phyloP scores from a whole-genome alignment of 2,329 filamentous ascomycete genomes.

The Venturia nashicola region DNA sequence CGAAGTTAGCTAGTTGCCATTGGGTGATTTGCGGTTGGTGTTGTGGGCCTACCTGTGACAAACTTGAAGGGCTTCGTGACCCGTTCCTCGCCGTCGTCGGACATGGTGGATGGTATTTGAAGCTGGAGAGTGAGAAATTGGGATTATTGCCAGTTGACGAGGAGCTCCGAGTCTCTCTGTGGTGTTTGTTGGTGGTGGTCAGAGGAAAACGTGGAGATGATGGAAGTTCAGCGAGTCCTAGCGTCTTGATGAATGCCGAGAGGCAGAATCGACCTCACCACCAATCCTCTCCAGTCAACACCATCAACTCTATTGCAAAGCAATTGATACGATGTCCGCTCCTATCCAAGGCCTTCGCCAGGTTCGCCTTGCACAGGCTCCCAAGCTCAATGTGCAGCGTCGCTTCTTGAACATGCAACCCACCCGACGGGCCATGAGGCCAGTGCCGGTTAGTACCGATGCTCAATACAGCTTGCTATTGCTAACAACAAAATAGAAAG shows the following conservation, averaged over 20 bases:
- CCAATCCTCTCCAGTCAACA: background rate
- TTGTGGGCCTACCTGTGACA: slow-evolving; percentile 62
- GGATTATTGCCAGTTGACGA: slow-evolving; percentile 12
- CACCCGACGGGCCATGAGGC: slow-evolving; percentile 31
- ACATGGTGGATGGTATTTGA: slow-evolving; percentile 44
- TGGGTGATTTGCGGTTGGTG: background rate
- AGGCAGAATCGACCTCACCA: background rate
- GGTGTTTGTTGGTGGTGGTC: background rate
- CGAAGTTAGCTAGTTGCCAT: slow-evolving; percentile 19
- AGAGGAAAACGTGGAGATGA: background rate
- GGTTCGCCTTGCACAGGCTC: slow-evolving; percentile 1
- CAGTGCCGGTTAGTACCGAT: slow-evolving; percentile 54
- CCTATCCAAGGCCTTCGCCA: background rate
- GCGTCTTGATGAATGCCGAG: background rate
- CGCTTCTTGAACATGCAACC: slow-evolving; percentile 32
- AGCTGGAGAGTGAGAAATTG: slow-evolving; percentile 19
- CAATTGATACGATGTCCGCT: slow-evolving; percentile 1
- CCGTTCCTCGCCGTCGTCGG: slow-evolving; percentile 65
- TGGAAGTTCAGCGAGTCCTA: background rate
- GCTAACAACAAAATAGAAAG: slow-evolving; percentile 43
- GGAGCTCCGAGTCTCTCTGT: background rate
- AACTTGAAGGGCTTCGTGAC: slow-evolving; percentile 99
- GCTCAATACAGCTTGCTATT: slow-evolving; percentile 8
- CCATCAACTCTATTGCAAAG: background rate
- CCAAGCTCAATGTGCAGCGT: slow-evolving; percentile 6